Percentiles rank a stretch among this genome's conserved stretches.
Evolutionary conservation across 2,329 filamentous ascomycete species (phyloP).

Genomic region (Waltergamsia citrina): DNA sequence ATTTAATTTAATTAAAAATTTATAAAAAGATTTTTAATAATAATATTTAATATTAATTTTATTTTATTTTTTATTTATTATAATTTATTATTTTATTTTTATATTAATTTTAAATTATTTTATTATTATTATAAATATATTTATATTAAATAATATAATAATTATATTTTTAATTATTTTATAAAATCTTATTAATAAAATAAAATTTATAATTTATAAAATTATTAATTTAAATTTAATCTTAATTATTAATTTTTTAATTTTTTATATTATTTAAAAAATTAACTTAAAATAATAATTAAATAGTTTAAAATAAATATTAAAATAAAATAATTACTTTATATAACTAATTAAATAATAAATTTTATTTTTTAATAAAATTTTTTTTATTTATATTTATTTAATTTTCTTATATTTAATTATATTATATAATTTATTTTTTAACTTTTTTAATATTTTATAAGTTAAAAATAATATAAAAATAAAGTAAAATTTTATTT

Average conservation of each 20-base stretch:
- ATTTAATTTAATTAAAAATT: constrained; percentile 4
- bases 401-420: not conserved
- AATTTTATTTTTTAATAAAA: constrained; percentile 6
- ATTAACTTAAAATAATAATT: not conserved
- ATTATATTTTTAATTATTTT: constrained; percentile 2
- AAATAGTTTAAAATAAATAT: constrained; percentile 1
- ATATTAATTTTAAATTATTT: constrained; percentile 3
- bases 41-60: constrained; percentile 1
- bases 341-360: constrained; percentile 1
- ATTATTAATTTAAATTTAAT: constrained; percentile 3
- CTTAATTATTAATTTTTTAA: no score
- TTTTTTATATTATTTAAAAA: not conserved
- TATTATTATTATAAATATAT: not conserved
- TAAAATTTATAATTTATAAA: constrained; percentile 3
- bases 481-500: not conserved
- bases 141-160: constrained; percentile 1
- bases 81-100: no score
- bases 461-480: not conserved
- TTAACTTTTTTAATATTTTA: constrained; percentile 1
- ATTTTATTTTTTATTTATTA: not conserved
- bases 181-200: no score
- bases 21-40: constrained; percentile 2
- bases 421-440: not conserved
- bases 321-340: not conserved
- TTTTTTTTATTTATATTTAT: not conserved